A percentile compares a stretch with the other conserved stretches of the same genome.
Evolutionary conservation across 495 filamentous ascomycete species (phyloP).

Genomic region (Hypoxylon rickii): DNA sequence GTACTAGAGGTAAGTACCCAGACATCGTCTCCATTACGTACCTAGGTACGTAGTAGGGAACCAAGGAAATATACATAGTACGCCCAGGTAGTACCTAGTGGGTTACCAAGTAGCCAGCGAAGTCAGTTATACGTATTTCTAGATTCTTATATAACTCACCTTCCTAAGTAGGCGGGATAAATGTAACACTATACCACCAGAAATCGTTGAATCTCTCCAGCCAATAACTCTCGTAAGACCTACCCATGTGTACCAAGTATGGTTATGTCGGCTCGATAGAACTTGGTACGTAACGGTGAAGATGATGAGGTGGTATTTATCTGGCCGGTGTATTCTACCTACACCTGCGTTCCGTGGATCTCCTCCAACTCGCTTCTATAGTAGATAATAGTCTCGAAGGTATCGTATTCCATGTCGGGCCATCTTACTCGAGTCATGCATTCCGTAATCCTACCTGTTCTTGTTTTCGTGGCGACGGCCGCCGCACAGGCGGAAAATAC

Average conservation of each 20-base stretch:
- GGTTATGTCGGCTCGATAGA: slow-evolving; percentile 5
- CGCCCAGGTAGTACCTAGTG: too few relatives aligned
- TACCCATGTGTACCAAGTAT: slow-evolving; percentile 17
- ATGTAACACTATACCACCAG: slow-evolving; percentile 19
- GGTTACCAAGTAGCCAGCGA: too few relatives aligned
- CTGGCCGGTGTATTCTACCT: not conserved
- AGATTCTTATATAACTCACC: slow-evolving; percentile 5
- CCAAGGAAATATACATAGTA: too few relatives aligned
- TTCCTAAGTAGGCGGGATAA: slow-evolving; percentile 17
- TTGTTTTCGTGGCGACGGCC: slow-evolving; percentile 19
- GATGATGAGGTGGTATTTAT: not conserved
- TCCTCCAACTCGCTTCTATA: not conserved
- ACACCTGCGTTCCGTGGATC: not conserved
- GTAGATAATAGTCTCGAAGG: not conserved
- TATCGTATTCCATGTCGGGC: not conserved
- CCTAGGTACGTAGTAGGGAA: not conserved
- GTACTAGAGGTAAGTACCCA: too few relatives aligned
- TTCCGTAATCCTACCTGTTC: slow-evolving; percentile 16
- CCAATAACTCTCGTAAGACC: slow-evolving; percentile 14
- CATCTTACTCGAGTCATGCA: slow-evolving; percentile 19
- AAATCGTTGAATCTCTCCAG: not conserved
- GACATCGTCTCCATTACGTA: not conserved
- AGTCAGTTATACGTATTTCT: not conserved
- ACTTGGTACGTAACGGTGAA: too few relatives aligned
- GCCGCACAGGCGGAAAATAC: slow-evolving; percentile 34